A percentile compares a stretch with the other conserved stretches of the same genome.
These are phyloP conservation scores for Acer saccharum DNA, from an alignment of 345 rosid genomes.

Conservation along the genomic window DNA sequence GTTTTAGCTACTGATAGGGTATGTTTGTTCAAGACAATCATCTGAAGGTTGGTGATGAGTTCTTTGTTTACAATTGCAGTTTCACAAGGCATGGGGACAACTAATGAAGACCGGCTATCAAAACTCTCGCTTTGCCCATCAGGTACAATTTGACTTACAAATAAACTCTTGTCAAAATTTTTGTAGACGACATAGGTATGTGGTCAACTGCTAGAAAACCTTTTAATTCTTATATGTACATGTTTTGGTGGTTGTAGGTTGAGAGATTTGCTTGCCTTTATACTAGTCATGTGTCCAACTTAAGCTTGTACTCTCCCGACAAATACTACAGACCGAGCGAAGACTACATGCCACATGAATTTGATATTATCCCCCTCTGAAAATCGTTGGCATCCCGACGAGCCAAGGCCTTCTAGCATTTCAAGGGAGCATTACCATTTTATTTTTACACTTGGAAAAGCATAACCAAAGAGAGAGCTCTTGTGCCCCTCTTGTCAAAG, in stretches of 20 bases:
- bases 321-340: constrained; percentile 91
- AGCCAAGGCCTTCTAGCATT: not conserved
- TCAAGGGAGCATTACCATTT: too few relatives aligned
- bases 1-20: not conserved
- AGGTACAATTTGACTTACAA: constrained; percentile 38
- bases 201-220: not conserved
- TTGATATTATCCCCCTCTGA: constrained; percentile 64
- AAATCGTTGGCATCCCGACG: not conserved
- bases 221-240: not conserved
- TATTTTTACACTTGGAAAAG: too few relatives aligned
- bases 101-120: constrained; percentile 98
- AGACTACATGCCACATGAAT: constrained; percentile 98
- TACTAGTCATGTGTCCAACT: constrained; percentile 89
- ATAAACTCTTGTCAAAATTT: not conserved
- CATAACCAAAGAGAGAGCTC: too few relatives aligned
- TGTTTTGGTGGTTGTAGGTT: constrained; percentile 49
- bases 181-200: too few relatives aligned
- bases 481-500: too few relatives aligned
- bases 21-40: not conserved
- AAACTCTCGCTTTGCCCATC: constrained; percentile 98
- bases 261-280: constrained; percentile 99
- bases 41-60: not conserved
- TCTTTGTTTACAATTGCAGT: constrained; percentile 41
- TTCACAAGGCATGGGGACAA: constrained; percentile 96
- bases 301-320: constrained; percentile 87